Evolutionary conservation across 306 rosid genomes (phyloP), one percentile per base, ranked within the genome.

Genomic region (Parietaria judaica): DNA sequence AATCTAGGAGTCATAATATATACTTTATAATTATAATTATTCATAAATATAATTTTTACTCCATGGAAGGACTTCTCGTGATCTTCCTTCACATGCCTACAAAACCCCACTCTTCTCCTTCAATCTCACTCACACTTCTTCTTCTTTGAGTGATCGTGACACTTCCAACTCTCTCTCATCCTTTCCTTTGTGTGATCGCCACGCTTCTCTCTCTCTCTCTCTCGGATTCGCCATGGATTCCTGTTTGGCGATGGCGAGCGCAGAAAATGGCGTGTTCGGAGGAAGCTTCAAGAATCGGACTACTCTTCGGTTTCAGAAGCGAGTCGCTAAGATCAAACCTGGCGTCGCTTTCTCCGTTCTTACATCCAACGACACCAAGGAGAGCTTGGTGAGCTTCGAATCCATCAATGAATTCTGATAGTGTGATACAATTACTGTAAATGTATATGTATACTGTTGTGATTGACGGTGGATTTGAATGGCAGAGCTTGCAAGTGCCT

Each of bases 341-440:
- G 80, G 83, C 57, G 81, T 52, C 66, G 74, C 76, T 14, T 81
- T 71, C 72, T 73, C 90, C 71, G 74, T 92, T 74, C 69, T 86
- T 41, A 86, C 99, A 39, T 76, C 95, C 36, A 63, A 72, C 51
- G 14, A 59, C 67, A 45, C 86, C 70, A 71, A 65, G 61, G 89
- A 73, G 45, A 11, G 83, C 46, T 34, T 70, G 85, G 95, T 90
- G 73, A 84, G 86, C 66, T 72, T 67, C 45, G 69, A 41, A 41
- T 41, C 9, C 45, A 1, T 23, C 31, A 23, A 23, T 23, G 31
- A 23, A 2, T 23, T 23, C 31, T 23, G 31, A 23, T 31, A 49
- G 17, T 57, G 14, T 10, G 14, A 52, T 47, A 3, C 45, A 41
- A 5, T 41, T 41, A 8, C 45, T 41, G 6, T 41, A 41, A 0